Conservation (phyloP, 768 basidiomycete genomes). For the Trametes maxima region DNA sequence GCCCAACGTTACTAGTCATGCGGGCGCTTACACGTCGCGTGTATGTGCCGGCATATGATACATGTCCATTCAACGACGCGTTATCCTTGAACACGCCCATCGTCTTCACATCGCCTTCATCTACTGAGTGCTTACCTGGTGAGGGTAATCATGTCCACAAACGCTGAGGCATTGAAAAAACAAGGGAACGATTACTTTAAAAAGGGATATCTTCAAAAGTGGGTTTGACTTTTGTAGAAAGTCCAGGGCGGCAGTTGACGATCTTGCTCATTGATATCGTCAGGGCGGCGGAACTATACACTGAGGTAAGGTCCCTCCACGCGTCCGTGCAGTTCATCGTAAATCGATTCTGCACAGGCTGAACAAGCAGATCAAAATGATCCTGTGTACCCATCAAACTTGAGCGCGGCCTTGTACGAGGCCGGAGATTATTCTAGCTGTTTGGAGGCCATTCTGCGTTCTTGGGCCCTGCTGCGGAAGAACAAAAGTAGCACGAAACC, state of each 20-base stretch:
- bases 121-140: no score
- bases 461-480: conserved; percentile 13
- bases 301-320: neutral
- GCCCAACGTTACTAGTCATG: no score
- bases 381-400: conserved; percentile 27
- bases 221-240: neutral
- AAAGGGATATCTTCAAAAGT: neutral
- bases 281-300: conserved; percentile 5
- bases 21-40: no score
- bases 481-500: neutral
- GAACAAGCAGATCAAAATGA: conserved; percentile 14
- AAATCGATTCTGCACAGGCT: conserved; percentile 6
- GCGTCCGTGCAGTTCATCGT: neutral
- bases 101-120: no score
- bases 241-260: neutral
- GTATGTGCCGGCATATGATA: no score
- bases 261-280: neutral
- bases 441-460: conserved; percentile 19
- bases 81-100: no score
- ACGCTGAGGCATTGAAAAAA: neutral
- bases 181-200: conserved; percentile 8
- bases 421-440: conserved; percentile 20
- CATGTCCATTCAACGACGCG: no score
- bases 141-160: no score
- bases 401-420: conserved; percentile 29